Evolutionary conservation across 2,329 filamentous ascomycete genomes (phyloP).

Genomic region (Daldinia eschscholtzii): DNA sequence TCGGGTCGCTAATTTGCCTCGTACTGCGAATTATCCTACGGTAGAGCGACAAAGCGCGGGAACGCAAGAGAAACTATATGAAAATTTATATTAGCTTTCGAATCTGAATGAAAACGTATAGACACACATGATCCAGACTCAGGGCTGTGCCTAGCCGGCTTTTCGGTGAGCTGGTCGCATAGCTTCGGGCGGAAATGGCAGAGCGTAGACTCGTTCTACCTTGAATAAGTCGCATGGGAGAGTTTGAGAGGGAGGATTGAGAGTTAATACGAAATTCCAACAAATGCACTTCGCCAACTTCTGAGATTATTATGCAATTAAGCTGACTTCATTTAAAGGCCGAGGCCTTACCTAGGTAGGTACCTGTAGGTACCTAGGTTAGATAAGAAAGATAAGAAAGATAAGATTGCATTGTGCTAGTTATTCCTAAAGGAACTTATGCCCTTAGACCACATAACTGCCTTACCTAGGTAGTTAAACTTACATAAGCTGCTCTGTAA

Average conservation of each 20-base stretch:
- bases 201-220: constrained; percentile 31
- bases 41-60: constrained; percentile 68
- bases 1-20: constrained; percentile 63
- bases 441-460: background rate
- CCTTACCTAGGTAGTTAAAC: background rate
- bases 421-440: background rate
- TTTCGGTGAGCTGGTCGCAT: constrained; percentile 53
- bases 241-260: constrained; percentile 13
- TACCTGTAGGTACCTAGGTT: no score
- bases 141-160: constrained; percentile 60
- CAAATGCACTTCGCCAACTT: background rate
- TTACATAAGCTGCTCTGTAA: background rate
- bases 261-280: constrained; percentile 9
- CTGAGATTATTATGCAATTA: constrained; percentile 8
- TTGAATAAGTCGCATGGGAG: constrained; percentile 45
- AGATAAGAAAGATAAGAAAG: constrained; percentile 5
- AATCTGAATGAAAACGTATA: background rate
- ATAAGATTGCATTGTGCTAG: no score
- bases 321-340: background rate
- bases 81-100: constrained; percentile 20
- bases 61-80: constrained; percentile 69
- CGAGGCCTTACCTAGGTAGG: background rate
- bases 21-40: constrained; percentile 69
- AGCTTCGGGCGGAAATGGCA: constrained; percentile 51
- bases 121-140: constrained; percentile 70